phyloP scores from a whole-genome alignment of 176 grass and related monocot species.

The Triticum turgidum region DNA sequence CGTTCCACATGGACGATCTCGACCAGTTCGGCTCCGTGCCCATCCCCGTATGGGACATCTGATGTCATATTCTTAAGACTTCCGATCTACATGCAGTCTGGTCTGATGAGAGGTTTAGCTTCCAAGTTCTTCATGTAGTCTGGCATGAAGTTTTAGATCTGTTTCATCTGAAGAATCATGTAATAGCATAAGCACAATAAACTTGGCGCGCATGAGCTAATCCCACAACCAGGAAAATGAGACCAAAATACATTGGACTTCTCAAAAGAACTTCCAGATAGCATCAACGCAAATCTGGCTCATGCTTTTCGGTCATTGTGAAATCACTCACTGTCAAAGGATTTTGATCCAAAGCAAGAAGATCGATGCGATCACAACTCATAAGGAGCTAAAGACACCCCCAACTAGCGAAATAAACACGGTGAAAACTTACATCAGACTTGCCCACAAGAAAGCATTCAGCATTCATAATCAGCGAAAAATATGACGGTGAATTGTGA shows the following conservation, averaged over 20 bases:
- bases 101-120: background rate
- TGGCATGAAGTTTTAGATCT: background rate
- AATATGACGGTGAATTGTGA: background rate
- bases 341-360: background rate
- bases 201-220: background rate
- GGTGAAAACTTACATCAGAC: background rate
- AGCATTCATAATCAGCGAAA: conserved; percentile 7
- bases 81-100: background rate
- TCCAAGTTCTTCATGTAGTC: conserved; percentile 22
- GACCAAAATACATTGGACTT: no score
- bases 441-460: background rate
- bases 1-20: conserved; percentile 65
- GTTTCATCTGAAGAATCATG: background rate
- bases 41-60: conserved; percentile 88
- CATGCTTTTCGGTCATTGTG: no score
- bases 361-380: background rate
- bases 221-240: background rate
- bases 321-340: background rate
- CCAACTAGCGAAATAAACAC: no score
- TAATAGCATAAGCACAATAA: no score
- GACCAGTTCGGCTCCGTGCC: conserved; percentile 65
- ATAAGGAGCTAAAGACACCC: background rate
- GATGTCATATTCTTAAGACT: background rate
- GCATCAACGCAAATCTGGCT: background rate
- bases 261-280: background rate